Percentiles rank a stretch among this genome's conserved stretches.
Conservation (phyloP, 345 rosid species). For the Angophora floribunda region DNA sequence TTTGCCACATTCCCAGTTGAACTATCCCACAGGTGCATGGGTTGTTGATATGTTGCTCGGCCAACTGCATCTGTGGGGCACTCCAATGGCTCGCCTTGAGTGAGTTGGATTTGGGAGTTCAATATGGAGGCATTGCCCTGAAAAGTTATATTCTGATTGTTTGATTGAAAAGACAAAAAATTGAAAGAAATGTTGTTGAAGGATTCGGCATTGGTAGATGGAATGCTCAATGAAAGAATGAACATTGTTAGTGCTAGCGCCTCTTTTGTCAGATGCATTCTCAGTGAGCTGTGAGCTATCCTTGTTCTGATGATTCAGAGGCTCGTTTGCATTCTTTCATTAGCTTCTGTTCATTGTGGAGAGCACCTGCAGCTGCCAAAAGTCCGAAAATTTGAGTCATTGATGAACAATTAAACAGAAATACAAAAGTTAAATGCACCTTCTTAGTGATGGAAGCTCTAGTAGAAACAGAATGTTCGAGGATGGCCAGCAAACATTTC, state of each 20-base stretch:
- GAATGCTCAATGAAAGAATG: not conserved
- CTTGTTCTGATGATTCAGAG: not conserved
- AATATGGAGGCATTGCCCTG: not conserved
- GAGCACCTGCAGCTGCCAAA: not conserved
- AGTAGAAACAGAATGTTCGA: not conserved
- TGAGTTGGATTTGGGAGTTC: not conserved
- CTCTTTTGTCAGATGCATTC: not conserved
- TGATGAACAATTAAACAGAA: not conserved
- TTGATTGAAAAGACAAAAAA: not conserved
- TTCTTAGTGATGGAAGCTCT: not conserved
- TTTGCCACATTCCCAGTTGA: slow-evolving; percentile 2
- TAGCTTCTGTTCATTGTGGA: not conserved
- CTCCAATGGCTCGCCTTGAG: not conserved
- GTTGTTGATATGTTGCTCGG: not conserved
- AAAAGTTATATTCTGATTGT: not conserved
- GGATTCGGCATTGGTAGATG: not conserved
- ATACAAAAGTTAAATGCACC: not conserved
- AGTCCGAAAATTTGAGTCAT: not conserved
- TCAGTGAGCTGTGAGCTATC: not conserved
- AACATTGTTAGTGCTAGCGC: not conserved
- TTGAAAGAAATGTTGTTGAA: not conserved
- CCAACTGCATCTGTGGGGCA: not conserved
- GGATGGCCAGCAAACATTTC: not conserved
- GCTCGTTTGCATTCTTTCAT: not conserved
- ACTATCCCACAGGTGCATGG: slow-evolving; percentile 3